Evolutionary conservation across 805 yeast species (phyloP), one percentile per base, ranked within the genome.

Genomic region (Monosporozyma servazzii): DNA sequence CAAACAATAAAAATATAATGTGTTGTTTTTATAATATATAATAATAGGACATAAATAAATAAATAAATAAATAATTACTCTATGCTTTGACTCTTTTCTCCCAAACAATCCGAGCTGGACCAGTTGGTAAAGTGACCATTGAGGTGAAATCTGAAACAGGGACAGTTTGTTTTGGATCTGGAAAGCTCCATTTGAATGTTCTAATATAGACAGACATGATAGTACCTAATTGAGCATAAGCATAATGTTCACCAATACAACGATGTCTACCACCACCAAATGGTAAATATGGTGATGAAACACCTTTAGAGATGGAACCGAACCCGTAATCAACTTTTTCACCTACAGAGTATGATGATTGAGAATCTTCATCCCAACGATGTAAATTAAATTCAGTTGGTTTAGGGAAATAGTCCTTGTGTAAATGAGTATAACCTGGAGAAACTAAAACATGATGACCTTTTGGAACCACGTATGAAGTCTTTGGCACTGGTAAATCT

Each of bases 181-280:
- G 79, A 52, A 81, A 75, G 39, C 76, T 75, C 96, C 96, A 90
- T 67, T 78, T 84, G 66, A 86, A 71, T 54, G 84, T 81, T 69
- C 83, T 85, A 33, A 91, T 77, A 66, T 75, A 86, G 17, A 88
- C 79, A 39, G 87, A 71, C 64, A 93, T 74, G 54, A 93, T 75
- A 48, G 93, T 82, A 48, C 96, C 96, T 58, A 93, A 78, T 75
- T 93, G 99, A 58, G 84, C 82, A 69, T 83, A 88, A 25, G 99
- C 99, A 73, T 93, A 93, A 68, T 91, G 98, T 72, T 93, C 99
- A 67, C 99, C 99, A 64, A 93, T 91, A 74, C 99, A 93, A 75
- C 99, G 86, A 71, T 93, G 99, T 78, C 99, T 86, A 59, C 99
- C 99, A 70, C 98, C 99, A 61, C 99, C 99, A 64, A 93, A 93